phyloP scores from a whole-genome alignment of 768 basidiomycete genomes.

The Mycena albidolilacea region DNA sequence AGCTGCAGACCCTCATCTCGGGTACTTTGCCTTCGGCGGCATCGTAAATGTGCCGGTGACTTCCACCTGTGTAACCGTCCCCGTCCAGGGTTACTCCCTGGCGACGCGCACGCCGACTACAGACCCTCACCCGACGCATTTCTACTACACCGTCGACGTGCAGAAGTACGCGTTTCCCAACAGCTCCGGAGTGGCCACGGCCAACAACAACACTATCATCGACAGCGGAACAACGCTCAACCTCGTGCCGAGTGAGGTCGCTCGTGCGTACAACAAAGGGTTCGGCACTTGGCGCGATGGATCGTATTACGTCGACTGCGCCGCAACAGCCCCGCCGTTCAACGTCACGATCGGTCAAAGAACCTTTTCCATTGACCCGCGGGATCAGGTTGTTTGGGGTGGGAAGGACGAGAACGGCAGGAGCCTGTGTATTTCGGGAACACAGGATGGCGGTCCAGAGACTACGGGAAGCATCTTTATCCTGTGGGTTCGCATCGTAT shows the following conservation, averaged over 20 bases:
- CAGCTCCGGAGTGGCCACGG: slow-evolving; percentile 19
- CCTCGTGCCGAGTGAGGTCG: slow-evolving; percentile 40
- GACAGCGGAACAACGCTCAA: slow-evolving; percentile 43
- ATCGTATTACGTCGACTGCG: slow-evolving; percentile 37
- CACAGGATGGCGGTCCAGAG: slow-evolving; percentile 39
- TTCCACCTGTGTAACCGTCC: slow-evolving; percentile 30
- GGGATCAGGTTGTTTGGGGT: slow-evolving; percentile 36
- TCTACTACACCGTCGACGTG: slow-evolving; percentile 40
- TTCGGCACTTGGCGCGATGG: slow-evolving; percentile 32
- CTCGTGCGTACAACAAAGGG: slow-evolving; percentile 35
- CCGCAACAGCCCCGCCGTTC: slow-evolving; percentile 39
- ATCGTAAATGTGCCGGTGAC: slow-evolving; percentile 40
- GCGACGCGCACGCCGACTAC: slow-evolving; percentile 26
- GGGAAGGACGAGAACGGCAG: slow-evolving; percentile 33
- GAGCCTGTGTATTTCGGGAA: slow-evolving; percentile 37
- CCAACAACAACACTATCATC: slow-evolving; percentile 29
- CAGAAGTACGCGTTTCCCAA: slow-evolving; percentile 35
- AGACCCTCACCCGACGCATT: slow-evolving; percentile 23
- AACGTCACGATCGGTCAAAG: slow-evolving; percentile 37
- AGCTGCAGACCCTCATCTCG: slow-evolving; percentile 35
- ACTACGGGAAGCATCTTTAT: slow-evolving; percentile 36
- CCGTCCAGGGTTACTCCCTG: slow-evolving; percentile 38
- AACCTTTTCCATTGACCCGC: slow-evolving; percentile 36
- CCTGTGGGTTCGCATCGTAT: slow-evolving; percentile 36
- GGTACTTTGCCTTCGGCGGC: slow-evolving; percentile 43